Base-by-base conservation (phyloP, 2,329 filamentous ascomycete genomes). In the Colletotrichum eremochloae region DNA sequence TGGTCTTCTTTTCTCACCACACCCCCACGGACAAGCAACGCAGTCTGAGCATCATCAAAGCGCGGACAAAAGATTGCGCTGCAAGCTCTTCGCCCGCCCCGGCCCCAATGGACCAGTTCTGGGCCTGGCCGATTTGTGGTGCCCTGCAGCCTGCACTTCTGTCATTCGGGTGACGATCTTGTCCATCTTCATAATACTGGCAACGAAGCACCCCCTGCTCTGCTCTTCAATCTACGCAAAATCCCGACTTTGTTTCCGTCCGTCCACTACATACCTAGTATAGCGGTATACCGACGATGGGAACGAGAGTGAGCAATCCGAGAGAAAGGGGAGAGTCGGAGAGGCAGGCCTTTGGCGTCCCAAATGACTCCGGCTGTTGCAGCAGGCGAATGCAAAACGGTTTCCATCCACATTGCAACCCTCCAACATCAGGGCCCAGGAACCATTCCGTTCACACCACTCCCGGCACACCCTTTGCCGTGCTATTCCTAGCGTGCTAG, bases 111-210 rank as follows among this genome's bases (percentile, higher is more conserved):
- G 2, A 7, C 44, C 20, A 12, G 15, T 48, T 11, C 46, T 48
- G 20, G 46, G 46, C 46, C 46, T 24, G 46, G 46, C 46, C 20
- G 4, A 46, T 46, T n/a, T 46, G 20, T n/a, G 18, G 44, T 46
- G 46, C 20, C n/a, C 33, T 8, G 53, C 20, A 15, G 3, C 33
- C 20, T 5, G 20, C 24, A n/a, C 24, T 71, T 64, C 68, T 67
- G 48, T 60, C 60, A 38, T 20, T 33, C n/a, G 31, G 36, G 9
- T 14, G 50, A 6, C 66, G 69, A 72, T 72, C 69, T 63, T 72
- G 66, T 48, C 60, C 66, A 69, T 69, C 66, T 69, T 69, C 60
- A 69, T 69, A 61, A 63, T 48, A 48, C 38, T 36, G 61, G 69
- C 66, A 72, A 55, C 69, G 61, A 42, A 48, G 46, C 46, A 33